Base-by-base conservation (phyloP, 306 rosid species). In the Medicago arabica region DNA sequence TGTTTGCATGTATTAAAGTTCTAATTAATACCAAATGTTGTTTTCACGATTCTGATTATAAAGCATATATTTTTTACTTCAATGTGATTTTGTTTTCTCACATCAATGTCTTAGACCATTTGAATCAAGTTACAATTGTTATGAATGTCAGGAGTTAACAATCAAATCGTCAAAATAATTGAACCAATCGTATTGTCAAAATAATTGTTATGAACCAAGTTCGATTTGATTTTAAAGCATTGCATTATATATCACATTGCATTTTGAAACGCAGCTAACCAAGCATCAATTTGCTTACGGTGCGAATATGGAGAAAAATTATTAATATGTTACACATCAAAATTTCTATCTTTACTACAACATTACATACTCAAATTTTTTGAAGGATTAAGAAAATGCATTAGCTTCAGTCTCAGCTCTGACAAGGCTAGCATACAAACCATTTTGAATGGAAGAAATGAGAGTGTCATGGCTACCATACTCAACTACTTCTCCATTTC, bases 391-490 rank as follows among this genome's bases (percentile, higher is more conserved):
- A 69, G 91, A 15, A 82, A 89, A 92, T 55, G 91, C 96, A 76
- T 89, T 87, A 78, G 89, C 88, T 83, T 92, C 89, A 3, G 96
- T 85, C 83, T 92, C 92, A 60, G 91, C 88, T 74, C 82, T 87
- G 78, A 87, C 92, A 75, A 90, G 80, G 74, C 75, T 80, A 55
- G 91, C 96, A 83, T 90, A 92, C 71, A 87, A 84, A 19, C 97
- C 95, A 58, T 81, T 84, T 41, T 55, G 86, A 78, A 34, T 71
- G 55, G 90, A 86, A 66, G 85, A 85, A 86, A 87, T 78, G 38
- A 94, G 89, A 66, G 82, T 51, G 15, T 90, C 92, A 82, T 95
- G 98, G 86, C 82, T 83, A 11, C 96, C 98, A 77, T 82, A 81
- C 77, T 92, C 96, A 13, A 89, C 75, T 59, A 95, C 86, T n/a